Evolutionary conservation across 163 green algal genomes (phyloP), one percentile per base, ranked within the genome.

Genomic region (Chlorella variabilis): DNA sequence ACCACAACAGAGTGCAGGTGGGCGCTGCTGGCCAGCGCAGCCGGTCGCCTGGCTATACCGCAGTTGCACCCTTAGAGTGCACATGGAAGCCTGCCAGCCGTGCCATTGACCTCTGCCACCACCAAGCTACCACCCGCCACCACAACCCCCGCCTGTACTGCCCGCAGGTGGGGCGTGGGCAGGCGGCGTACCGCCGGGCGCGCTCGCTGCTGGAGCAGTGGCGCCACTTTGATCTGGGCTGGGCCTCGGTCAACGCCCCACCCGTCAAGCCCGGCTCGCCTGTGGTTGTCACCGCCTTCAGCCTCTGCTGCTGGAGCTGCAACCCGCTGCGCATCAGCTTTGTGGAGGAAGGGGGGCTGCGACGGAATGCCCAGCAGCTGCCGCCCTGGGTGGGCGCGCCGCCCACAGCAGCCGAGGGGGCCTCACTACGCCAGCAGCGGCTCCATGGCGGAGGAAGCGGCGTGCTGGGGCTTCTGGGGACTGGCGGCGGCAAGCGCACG

Each of bases 241-340:
- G 85, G 88, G 74, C 77, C 15, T 67, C 39, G 20, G 83, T 76
- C n/a, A 89, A 89, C 49, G 31, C 29, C 7, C 71, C 83, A 23
- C 15, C 39, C 15, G 56, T 87, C 2, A 39, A 68, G 62, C n/a
- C 74, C 17, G 92, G 89, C 3, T 65, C 59, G 1, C 67, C 70
- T 3, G 88, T 98, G 36, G 94, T 91, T 36, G 87, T 97, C 0
- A 82, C 81, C 0, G 90, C 90, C 5, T 83, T 85, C 49, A 78
- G 89, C 23, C 76, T 94, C 0, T 82, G 93, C 29, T 42, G 91
- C 51, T 97, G 94, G 94, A 91, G 80, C 54, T 82, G 77, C 38
- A 94, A 96, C 71, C 94, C 94, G 33, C 80, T 97, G 54, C 67
- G 88, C 20, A 83, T 97, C 25, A 86, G 90, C 67, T 95, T 80